Evolutionary conservation across 1,284 basidiomycete genomes (phyloP).

Genomic region (Leccinum fallax): DNA sequence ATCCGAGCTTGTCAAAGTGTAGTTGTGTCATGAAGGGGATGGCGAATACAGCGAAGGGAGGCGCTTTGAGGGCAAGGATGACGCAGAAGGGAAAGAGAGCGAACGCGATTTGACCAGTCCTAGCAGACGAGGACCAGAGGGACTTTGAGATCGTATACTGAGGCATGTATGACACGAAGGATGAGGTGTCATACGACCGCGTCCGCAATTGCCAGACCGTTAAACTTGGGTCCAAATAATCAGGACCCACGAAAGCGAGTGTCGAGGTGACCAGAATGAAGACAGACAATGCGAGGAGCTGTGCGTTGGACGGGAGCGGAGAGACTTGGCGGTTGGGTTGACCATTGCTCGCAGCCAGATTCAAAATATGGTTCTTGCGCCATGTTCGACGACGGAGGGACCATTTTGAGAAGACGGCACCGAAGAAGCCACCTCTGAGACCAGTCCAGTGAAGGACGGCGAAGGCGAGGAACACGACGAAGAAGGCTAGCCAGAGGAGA

Average conservation of each 20-base stretch:
- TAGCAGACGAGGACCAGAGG: constrained; percentile 77
- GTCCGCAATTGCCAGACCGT: constrained; percentile 45
- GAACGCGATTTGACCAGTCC: constrained; percentile 79
- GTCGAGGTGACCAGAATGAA: constrained; percentile 47
- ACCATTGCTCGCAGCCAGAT: constrained; percentile 20
- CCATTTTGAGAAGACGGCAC: constrained; percentile 58
- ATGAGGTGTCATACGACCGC: constrained; percentile 30
- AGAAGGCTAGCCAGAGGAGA: constrained; percentile 54
- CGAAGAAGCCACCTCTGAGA: constrained; percentile 43
- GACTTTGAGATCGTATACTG: constrained; percentile 70
- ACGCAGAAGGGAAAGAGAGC: constrained; percentile 78
- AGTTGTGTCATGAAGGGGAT: constrained; percentile 68
- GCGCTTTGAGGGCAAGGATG: constrained; percentile 78
- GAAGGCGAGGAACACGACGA: constrained; percentile 42
- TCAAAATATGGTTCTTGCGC: constrained; percentile 33
- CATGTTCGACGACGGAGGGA: constrained; percentile 53
- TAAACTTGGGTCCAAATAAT: constrained; percentile 68
- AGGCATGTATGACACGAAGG: constrained; percentile 43
- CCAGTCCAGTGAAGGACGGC: constrained; percentile 46
- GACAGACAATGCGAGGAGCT: constrained; percentile 50
- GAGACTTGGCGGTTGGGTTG: constrained; percentile 46
- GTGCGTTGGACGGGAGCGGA: constrained; percentile 63
- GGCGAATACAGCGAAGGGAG: constrained; percentile 83
- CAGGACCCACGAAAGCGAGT: constrained; percentile 66
- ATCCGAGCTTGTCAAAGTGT: constrained; percentile 77